Evolutionary conservation across 176 grass and related monocot genomes (phyloP), one percentile per base, ranked within the genome.

Genomic region (Carex parvula): DNA sequence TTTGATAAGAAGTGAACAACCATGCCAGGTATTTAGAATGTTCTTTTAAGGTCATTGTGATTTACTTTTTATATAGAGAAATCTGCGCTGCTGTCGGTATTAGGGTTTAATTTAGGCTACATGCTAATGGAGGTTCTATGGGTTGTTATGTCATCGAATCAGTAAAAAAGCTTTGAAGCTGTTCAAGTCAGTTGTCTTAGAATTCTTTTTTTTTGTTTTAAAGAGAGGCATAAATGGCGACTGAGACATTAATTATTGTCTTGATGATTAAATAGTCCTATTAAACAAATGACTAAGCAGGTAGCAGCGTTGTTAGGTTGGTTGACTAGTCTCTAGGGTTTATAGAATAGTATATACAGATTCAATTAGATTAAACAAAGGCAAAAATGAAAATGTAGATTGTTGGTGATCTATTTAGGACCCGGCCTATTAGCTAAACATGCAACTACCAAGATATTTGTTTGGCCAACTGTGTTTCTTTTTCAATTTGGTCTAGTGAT

Each of bases 281-380:
- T n/a, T 12, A 26, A 5, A 17, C 6, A 33, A 78, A 16, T 32
- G 48, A 77, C 26, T 33, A 78, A 32, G 73, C 18, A 33, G 52
- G 73, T 78, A 26, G 22, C 26, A 57, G 24, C 33, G 6, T 33
- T 78, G 73, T 78, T 78, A 52, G 70, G 26, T 57, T 78, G 73
- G 73, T 57, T 52, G 52, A 78, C 52, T n/a, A 78, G 14, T 77
- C 50, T 77, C 24, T 78, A 35, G 22, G 24, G 50, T 77, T 78
- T 32, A 33, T 57, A 57, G 73, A 57, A 55, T 78, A 78, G 2
- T 57, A 29, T 33, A 77, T 57, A 26, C 73, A 77, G 5, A 32
- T 57, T 55, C 24, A 57, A 77, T 56, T 32, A 32, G 17, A 32
- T 55, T 71, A 10, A 56, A 62, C 57, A n/a, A 64, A 42, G 12